These are phyloP conservation scores for Termitomyces sp. DNA, from an alignment of 768 basidiomycete species.

Conservation along the genomic window DNA sequence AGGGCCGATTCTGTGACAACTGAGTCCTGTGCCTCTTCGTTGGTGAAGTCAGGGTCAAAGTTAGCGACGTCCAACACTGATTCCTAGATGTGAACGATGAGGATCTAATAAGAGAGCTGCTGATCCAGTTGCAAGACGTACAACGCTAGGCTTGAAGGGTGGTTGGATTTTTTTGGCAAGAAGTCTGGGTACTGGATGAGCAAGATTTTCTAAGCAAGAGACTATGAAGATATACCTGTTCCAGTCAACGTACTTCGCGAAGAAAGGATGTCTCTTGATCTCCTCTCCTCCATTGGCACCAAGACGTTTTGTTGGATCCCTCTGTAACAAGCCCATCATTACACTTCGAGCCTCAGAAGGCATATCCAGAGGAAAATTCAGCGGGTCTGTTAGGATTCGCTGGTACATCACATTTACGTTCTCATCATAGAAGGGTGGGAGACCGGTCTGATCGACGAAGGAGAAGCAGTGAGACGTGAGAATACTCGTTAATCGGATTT, in stretches of 20 bases:
- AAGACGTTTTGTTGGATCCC: slow-evolving; percentile 81
- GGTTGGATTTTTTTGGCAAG: slow-evolving; percentile 95
- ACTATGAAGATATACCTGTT: slow-evolving; percentile 42
- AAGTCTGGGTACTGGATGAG: slow-evolving; percentile 36
- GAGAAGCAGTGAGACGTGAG: not conserved
- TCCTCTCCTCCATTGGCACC: slow-evolving; percentile 94
- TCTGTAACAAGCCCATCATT: slow-evolving; percentile 81
- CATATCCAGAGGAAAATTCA: slow-evolving; percentile 89
- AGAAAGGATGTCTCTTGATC: slow-evolving; percentile 95
- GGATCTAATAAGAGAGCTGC: not conserved
- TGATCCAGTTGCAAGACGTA: slow-evolving; percentile 33
- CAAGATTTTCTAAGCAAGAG: not conserved
- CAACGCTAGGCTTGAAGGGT: slow-evolving; percentile 95
- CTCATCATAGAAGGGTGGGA: slow-evolving; percentile 98
- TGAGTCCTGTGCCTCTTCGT: slow-evolving; percentile 90
- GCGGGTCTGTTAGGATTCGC: slow-evolving; percentile 89
- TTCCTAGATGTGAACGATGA: slow-evolving; percentile 42
- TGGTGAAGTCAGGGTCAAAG: slow-evolving; percentile 97
- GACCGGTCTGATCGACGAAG: slow-evolving; percentile 59
- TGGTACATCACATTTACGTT: slow-evolving; percentile 98
- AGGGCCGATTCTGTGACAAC: slow-evolving; percentile 91
- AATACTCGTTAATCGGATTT: slow-evolving; percentile 5
- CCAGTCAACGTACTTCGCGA: slow-evolving; percentile 93
- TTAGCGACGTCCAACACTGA: slow-evolving; percentile 92
- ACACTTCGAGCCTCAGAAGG: slow-evolving; percentile 83